A percentile compares a stretch with the other conserved stretches of the same genome.
phyloP scores from a whole-genome alignment of 2,329 filamentous ascomycete genomes.

The Paramyrothecium sp. region DNA sequence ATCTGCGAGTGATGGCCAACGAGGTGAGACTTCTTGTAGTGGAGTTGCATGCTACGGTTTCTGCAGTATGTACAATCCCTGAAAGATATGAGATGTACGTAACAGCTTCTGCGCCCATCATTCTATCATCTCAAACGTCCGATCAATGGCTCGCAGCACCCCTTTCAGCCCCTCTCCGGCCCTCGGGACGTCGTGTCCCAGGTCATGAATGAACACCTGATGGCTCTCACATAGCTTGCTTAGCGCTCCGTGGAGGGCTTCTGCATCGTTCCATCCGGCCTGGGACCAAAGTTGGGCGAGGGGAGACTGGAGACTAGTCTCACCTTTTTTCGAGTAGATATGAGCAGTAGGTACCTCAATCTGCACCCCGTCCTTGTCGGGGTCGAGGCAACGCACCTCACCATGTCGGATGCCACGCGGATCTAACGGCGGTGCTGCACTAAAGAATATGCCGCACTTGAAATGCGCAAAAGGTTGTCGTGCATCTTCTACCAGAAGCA shows the following conservation, averaged over 20 bases:
- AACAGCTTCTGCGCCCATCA: no score
- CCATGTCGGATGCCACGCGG: conserved; percentile 18
- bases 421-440: conserved; percentile 24
- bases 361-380: conserved; percentile 18
- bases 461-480: conserved; percentile 17
- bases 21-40: no score
- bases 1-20: no score
- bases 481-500: conserved; percentile 25
- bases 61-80: no score
- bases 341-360: conserved; percentile 21
- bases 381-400: conserved; percentile 19
- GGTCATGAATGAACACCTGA: background rate
- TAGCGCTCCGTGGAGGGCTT: background rate
- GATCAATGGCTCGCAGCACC: background rate
- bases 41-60: no score
- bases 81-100: no score
- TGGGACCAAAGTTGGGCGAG: no score
- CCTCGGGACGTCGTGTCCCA: background rate
- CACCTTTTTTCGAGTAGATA: background rate
- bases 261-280: no score
- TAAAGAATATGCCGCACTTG: conserved; percentile 28
- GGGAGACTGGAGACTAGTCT: no score
- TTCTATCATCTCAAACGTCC: background rate
- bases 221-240: background rate
- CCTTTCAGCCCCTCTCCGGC: background rate